These are phyloP conservation scores for Nakazawaea laoshanensis DNA, from an alignment of 805 yeast species.

Conservation along the genomic window DNA sequence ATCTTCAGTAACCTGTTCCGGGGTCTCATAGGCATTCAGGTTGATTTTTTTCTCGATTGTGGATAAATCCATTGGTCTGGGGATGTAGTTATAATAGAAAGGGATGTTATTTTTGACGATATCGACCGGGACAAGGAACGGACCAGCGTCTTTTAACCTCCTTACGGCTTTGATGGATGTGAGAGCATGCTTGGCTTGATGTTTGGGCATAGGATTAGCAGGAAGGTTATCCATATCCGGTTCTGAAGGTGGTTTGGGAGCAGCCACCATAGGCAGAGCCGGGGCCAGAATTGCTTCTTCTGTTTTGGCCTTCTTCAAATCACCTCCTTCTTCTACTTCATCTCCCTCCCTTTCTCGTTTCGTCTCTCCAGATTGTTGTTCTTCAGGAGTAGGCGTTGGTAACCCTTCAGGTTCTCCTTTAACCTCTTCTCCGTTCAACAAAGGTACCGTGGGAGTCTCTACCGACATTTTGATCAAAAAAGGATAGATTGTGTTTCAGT, in stretches of 20 bases:
- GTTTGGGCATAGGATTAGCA: conserved; percentile 60
- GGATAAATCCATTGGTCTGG: conserved; percentile 87
- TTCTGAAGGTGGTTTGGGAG: conserved; percentile 67
- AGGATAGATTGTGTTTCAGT: not conserved
- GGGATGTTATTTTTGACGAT: conserved; percentile 84
- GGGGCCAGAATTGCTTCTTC: conserved; percentile 28
- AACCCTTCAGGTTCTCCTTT: conserved; percentile 4
- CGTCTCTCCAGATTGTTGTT: not conserved
- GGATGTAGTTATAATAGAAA: conserved; percentile 73
- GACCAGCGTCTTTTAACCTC: conserved; percentile 85
- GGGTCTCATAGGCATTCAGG: conserved; percentile 62
- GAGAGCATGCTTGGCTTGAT: conserved; percentile 74
- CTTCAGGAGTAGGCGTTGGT: conserved; percentile 10
- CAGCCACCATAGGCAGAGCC: conserved; percentile 44
- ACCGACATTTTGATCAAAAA: conserved; percentile 1
- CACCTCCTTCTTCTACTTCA: not conserved
- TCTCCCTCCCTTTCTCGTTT: not conserved
- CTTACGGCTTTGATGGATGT: conserved; percentile 81
- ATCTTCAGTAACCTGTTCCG: conserved; percentile 64
- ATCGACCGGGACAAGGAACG: conserved; percentile 88
- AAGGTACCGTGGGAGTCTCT: not conserved
- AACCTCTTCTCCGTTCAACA: not conserved
- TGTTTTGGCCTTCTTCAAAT: not conserved
- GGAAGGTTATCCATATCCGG: conserved; percentile 70
- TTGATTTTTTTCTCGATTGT: conserved; percentile 79